Percentiles rank a stretch among this genome's conserved stretches.
phyloP scores from a whole-genome alignment of 805 yeast genomes.

The Candida easanensis region DNA sequence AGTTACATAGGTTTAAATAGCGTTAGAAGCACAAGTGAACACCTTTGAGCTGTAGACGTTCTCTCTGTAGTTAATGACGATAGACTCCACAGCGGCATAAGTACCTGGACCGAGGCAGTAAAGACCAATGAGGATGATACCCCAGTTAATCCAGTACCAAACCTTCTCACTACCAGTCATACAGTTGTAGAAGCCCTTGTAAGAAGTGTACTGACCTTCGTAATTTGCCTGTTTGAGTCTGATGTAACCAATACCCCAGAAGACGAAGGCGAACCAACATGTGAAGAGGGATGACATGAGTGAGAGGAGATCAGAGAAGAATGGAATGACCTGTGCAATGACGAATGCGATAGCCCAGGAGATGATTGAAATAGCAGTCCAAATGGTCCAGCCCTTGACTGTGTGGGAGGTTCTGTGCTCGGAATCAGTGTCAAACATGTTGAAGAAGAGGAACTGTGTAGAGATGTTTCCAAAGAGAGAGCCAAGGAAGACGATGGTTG shows the following conservation, averaged over 20 bases:
- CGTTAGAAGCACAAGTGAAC: constrained; percentile 47
- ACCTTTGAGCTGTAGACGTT: constrained; percentile 44
- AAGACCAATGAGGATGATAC: constrained; percentile 44
- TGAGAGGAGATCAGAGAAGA: constrained; percentile 52
- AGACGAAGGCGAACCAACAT: constrained; percentile 61
- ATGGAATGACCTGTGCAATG: constrained; percentile 59
- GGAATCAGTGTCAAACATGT: constrained; percentile 40
- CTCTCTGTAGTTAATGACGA: constrained; percentile 44
- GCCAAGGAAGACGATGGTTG: constrained; percentile 54
- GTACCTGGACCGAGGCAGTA: constrained; percentile 59
- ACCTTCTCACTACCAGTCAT: constrained; percentile 33
- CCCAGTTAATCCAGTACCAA: constrained; percentile 33
- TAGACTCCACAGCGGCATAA: constrained; percentile 51
- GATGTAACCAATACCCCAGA: constrained; percentile 58
- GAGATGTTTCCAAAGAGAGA: constrained; percentile 52
- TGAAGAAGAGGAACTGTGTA: constrained; percentile 46
- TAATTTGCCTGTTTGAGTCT: constrained; percentile 35
- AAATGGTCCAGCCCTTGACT: constrained; percentile 46
- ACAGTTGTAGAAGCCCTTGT: constrained; percentile 25
- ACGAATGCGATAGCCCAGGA: constrained; percentile 54
- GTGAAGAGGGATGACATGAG: constrained; percentile 59
- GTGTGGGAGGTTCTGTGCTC: constrained; percentile 46
- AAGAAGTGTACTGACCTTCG: constrained; percentile 15
- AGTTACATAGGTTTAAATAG: no score
- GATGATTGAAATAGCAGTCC: constrained; percentile 41